A percentile compares a stretch with the other conserved stretches of the same genome.
Conservation (phyloP, 148 eudicot genomes). For the Fagopyrum tataricum region DNA sequence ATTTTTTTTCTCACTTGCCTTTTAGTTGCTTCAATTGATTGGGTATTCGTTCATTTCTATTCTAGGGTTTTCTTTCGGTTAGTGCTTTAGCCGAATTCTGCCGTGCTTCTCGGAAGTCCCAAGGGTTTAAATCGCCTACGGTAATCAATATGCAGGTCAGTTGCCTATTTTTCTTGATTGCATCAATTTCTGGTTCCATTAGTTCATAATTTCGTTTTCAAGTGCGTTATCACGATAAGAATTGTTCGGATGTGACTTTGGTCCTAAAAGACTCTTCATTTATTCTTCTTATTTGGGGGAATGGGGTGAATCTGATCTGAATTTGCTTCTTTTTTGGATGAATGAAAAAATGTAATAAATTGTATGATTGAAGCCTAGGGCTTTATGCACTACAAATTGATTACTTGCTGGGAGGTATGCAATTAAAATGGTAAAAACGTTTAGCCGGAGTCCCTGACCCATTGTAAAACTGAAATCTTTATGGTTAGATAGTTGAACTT, state of each 20-base stretch:
- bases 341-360: not conserved
- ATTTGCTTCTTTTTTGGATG: not conserved
- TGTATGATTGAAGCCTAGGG: not conserved
- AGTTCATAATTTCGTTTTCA: not conserved
- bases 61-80: slow-evolving; percentile 1
- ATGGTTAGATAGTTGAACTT: not conserved
- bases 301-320: not conserved
- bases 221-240: not conserved
- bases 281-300: not conserved
- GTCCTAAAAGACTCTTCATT: not conserved
- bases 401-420: not conserved
- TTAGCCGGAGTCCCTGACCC: not conserved
- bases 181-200: not conserved
- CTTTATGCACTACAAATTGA: not conserved
- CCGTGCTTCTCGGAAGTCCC: not conserved
- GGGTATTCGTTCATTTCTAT: not conserved
- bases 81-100: not conserved
- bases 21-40: slow-evolving; percentile 3
- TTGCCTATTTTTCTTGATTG: not conserved
- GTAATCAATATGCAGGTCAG: slow-evolving; percentile 10
- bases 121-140: not conserved
- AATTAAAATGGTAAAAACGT: too few species aligned
- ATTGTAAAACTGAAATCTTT: not conserved
- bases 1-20: not conserved
- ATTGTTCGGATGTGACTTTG: slow-evolving; percentile 2